phyloP scores from a whole-genome alignment of 2,329 filamentous ascomycete species.

The Achaetomium macrosporum region DNA sequence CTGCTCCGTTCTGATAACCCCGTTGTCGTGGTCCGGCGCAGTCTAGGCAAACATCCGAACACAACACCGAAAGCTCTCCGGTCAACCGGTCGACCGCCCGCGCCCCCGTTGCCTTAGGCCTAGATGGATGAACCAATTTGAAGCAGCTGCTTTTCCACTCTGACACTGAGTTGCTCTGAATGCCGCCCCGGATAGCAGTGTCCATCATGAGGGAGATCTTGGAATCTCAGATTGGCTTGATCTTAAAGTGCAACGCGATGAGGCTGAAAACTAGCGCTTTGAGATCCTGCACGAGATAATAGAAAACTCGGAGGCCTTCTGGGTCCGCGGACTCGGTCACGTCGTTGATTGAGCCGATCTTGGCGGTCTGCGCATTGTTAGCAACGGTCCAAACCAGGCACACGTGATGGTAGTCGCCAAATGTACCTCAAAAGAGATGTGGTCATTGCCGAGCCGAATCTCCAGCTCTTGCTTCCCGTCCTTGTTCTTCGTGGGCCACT shows the following conservation, averaged over 20 bases:
- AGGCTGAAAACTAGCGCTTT: constrained; percentile 96
- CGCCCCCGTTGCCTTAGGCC: background rate
- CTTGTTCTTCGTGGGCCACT: constrained; percentile 99
- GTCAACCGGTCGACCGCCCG: no score
- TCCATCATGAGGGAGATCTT: constrained; percentile 4
- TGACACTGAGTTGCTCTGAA: background rate
- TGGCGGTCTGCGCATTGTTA: constrained; percentile 66
- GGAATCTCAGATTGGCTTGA: constrained; percentile 61
- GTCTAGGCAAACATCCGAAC: no score
- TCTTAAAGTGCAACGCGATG: constrained; percentile 97
- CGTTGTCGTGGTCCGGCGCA: no score
- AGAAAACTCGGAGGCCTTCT: constrained; percentile 93
- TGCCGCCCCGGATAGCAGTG: constrained; percentile 20
- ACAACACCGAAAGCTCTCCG: no score
- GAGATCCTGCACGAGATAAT: constrained; percentile 95
- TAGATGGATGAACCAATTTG: background rate
- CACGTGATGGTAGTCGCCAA: background rate
- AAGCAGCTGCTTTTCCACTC: background rate
- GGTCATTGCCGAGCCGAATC: constrained; percentile 86
- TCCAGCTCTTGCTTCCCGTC: constrained; percentile 95
- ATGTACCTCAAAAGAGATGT: constrained; percentile 90
- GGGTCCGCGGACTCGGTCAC: constrained; percentile 95
- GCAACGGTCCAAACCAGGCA: background rate
- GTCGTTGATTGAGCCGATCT: constrained; percentile 94
- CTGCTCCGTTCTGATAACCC: no score